A percentile compares a stretch with the other conserved stretches of the same genome.
These are phyloP conservation scores for Didymella pinodella DNA, from an alignment of 2,329 filamentous ascomycete species.

Conservation along the genomic window DNA sequence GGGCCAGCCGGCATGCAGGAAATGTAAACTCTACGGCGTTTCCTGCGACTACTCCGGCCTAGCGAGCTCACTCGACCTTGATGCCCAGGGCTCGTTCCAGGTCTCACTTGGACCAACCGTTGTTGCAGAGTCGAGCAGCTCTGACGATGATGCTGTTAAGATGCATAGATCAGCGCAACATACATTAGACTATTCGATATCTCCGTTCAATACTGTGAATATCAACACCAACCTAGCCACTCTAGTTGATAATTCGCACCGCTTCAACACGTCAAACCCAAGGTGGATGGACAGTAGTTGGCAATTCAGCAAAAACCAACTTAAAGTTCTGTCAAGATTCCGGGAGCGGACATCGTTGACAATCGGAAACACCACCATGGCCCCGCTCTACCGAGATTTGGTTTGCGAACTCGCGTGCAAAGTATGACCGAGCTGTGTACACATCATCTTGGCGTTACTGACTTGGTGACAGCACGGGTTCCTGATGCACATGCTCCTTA, in stretches of 20 bases:
- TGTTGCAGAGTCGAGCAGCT: background rate
- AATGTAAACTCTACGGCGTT: slow-evolving; percentile 59
- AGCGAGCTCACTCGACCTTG: slow-evolving; percentile 45
- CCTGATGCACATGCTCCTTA: slow-evolving; percentile 63
- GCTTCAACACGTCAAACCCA: background rate
- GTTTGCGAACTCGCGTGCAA: slow-evolving; percentile 51
- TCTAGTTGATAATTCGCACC: slow-evolving; percentile 5
- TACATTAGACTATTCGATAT: background rate
- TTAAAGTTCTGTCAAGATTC: slow-evolving; percentile 54
- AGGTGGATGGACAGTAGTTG: slow-evolving; percentile 14
- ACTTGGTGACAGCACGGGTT: slow-evolving; percentile 55
- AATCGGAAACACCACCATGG: slow-evolving; percentile 46
- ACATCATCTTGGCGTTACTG: background rate
- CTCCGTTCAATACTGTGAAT: background rate
- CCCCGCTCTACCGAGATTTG: slow-evolving; percentile 48
- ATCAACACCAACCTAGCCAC: slow-evolving; percentile 2
- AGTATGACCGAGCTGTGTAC: slow-evolving; percentile 41
- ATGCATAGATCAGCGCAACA: too few relatives aligned
- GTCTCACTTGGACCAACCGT: slow-evolving; percentile 19
- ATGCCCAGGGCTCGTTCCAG: slow-evolving; percentile 41
- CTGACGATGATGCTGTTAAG: background rate
- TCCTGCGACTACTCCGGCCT: slow-evolving; percentile 57
- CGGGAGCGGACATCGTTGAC: slow-evolving; percentile 54
- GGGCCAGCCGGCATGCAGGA: slow-evolving; percentile 57
- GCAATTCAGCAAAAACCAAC: slow-evolving; percentile 29